Conservation (phyloP, 2,329 filamentous ascomycete species). For the Colletotrichum echinochloae region DNA sequence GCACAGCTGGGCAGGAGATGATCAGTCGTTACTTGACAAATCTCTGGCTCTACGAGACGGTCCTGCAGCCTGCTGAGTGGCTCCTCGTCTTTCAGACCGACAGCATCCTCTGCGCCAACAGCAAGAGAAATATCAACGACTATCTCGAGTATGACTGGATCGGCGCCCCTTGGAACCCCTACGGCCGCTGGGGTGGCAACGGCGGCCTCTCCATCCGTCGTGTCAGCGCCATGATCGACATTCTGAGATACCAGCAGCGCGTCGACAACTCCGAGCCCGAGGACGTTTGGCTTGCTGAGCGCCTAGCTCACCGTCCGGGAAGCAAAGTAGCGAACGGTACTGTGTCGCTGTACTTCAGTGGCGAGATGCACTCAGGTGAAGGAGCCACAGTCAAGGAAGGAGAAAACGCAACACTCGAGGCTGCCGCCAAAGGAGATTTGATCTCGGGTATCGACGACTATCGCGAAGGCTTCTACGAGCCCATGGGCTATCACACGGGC, state of each 20-base stretch:
- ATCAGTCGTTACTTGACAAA: constrained; percentile 65
- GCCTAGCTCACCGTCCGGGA: constrained; percentile 62
- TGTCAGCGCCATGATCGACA: constrained; percentile 64
- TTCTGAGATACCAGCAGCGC: constrained; percentile 62
- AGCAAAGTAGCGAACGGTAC: constrained; percentile 65
- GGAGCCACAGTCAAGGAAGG: constrained; percentile 40
- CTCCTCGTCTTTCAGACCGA: constrained; percentile 67
- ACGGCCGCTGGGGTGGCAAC: constrained; percentile 61
- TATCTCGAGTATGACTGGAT: constrained; percentile 67
- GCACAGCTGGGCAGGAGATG: constrained; percentile 62
- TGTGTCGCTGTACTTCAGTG: constrained; percentile 61
- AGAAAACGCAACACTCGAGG: constrained; percentile 45
- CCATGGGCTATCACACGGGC: constrained; percentile 70
- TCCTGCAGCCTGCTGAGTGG: constrained; percentile 64
- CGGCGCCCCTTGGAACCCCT: constrained; percentile 61
- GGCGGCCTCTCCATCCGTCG: constrained; percentile 65
- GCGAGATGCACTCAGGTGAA: constrained; percentile 59
- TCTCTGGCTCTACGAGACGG: constrained; percentile 63
- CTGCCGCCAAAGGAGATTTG: constrained; percentile 48
- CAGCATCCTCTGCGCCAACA: constrained; percentile 67
- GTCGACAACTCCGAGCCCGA: constrained; percentile 60
- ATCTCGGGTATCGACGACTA: constrained; percentile 61
- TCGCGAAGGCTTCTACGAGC: constrained; percentile 65
- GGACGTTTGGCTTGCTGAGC: constrained; percentile 67
- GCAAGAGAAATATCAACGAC: constrained; percentile 58